Base-by-base conservation (phyloP, 2,329 filamentous ascomycete genomes). In the Xylaria sp. region DNA sequence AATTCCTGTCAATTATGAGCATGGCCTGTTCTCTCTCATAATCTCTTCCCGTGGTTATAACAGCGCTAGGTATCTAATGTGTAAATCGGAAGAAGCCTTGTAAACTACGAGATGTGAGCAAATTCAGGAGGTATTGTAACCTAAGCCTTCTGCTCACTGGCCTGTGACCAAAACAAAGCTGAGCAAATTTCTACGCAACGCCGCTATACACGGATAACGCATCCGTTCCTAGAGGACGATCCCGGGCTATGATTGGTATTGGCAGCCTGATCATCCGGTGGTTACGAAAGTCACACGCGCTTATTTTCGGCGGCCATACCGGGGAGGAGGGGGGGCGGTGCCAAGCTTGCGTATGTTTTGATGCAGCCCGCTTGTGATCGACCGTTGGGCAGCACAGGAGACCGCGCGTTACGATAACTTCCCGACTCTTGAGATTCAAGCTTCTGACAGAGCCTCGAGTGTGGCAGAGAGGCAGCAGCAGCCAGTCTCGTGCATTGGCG, bases 341-440 rank as follows among this genome's bases (percentile, higher is more conserved):
- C 49, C 41, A 54, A 54, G 49, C 43, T 37, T 48, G 49, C n/a
- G 25, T 54, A 47, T 25, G 25, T 54, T 25, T 15, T 29, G n/a
- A 33, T 40, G 33, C 48, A 46, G 48, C 49, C 54, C 49, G 57
- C 48, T 59, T 59, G 48, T 4, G 15, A 46, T 53, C 17, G 23
- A 29, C 19, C n/a, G 15, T 54, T 43, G 49, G 49, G 25, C 33
- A 48, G 48, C 41, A 59, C 49, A 19, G n/a, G 21, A 9, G 40
- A 38, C 3, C 23, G 4, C 11, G n/a, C 15, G 33, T 38, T 3
- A 58, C 48, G 48, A 46, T 33, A 52, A 58, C 47, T 46, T 52
- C 21, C 48, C 48, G 47, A 41, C n/a, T n/a, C n/a, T 35, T 25
- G 15, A 38, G n/a, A 29, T 19, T 53, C 27, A 25, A 38, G 35